phyloP scores from a whole-genome alignment of 495 filamentous ascomycete genomes.

The Pseudoneurospora amorphoporcata region DNA sequence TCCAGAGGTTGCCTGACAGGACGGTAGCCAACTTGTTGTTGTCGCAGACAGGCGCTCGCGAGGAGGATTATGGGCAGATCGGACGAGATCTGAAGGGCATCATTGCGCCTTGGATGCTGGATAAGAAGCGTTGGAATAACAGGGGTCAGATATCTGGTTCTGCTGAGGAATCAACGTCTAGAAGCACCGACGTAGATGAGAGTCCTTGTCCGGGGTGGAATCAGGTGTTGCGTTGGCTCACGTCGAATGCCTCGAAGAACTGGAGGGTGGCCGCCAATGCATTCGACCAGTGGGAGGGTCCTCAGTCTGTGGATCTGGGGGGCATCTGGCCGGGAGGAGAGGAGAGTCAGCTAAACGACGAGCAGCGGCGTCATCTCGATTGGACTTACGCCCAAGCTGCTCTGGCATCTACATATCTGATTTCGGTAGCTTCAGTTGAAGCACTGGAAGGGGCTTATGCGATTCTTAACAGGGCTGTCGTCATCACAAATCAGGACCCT shows the following conservation, averaged over 20 bases:
- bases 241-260: constrained; percentile 43
- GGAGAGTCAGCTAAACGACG: constrained; percentile 38
- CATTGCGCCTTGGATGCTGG: constrained; percentile 76
- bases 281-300: constrained; percentile 70
- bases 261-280: constrained; percentile 48
- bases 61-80: constrained; percentile 36
- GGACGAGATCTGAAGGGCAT: constrained; percentile 65
- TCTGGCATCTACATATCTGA: constrained; percentile 62
- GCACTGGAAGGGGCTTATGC: constrained; percentile 51
- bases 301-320: constrained; percentile 67
- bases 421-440: constrained; percentile 46
- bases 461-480: constrained; percentile 50
- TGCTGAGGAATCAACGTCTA: background rate
- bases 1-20: constrained; percentile 52
- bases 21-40: constrained; percentile 59
- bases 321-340: constrained; percentile 67
- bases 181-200: constrained; percentile 7
- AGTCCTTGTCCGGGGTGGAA: constrained; percentile 54
- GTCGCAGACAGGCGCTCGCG: constrained; percentile 42
- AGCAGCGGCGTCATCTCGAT: constrained; percentile 44
- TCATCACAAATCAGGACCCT: constrained; percentile 49
- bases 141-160: constrained; percentile 5
- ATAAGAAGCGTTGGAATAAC: constrained; percentile 46
- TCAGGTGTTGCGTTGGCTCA: constrained; percentile 71
- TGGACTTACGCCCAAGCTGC: constrained; percentile 60